A percentile compares a stretch with the other conserved stretches of the same genome.
Conservation (phyloP, 352 stramenopile species). For the Pythium phragmiticola region DNA sequence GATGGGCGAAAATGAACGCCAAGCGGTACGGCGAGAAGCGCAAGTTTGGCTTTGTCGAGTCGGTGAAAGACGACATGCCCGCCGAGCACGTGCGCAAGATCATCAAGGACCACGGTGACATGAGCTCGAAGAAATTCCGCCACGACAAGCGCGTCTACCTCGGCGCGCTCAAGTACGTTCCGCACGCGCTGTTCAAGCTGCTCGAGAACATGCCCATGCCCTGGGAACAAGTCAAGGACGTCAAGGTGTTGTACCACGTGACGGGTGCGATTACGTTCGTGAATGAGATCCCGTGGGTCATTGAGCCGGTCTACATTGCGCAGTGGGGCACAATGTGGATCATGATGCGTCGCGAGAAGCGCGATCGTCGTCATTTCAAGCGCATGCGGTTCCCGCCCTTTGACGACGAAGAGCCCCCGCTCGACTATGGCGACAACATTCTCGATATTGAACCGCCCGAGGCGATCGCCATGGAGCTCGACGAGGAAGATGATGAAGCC, state of each 20-base stretch:
- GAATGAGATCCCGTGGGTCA: conserved; percentile 98
- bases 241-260: conserved; percentile 99
- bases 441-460: conserved; percentile 96
- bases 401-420: conserved; percentile 98
- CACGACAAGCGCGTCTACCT: conserved; percentile 99
- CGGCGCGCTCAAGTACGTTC: conserved; percentile 99
- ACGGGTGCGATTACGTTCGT: conserved; percentile 99
- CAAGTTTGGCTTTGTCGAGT: conserved; percentile 93
- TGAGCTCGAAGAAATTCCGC: conserved; percentile 99
- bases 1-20: conserved; percentile 89
- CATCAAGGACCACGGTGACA: conserved; percentile 99
- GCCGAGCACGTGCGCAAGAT: conserved; percentile 99
- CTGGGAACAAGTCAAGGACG: conserved; percentile 99
- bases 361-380: conserved; percentile 99
- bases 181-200: conserved; percentile 99
- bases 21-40: conserved; percentile 95
- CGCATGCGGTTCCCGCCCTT: conserved; percentile 99
- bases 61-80: conserved; percentile 90
- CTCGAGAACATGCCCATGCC: conserved; percentile 99
- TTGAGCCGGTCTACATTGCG: conserved; percentile 99
- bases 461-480: conserved; percentile 96
- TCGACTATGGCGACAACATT: conserved; percentile 97
- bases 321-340: conserved; percentile 99
- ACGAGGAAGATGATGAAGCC: conserved; percentile 92
- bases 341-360: conserved; percentile 99